Evolutionary conservation across 2,329 filamentous ascomycete species (phyloP), one percentile per base, ranked within the genome.

Genomic region (Scedosporium dehoogii): DNA sequence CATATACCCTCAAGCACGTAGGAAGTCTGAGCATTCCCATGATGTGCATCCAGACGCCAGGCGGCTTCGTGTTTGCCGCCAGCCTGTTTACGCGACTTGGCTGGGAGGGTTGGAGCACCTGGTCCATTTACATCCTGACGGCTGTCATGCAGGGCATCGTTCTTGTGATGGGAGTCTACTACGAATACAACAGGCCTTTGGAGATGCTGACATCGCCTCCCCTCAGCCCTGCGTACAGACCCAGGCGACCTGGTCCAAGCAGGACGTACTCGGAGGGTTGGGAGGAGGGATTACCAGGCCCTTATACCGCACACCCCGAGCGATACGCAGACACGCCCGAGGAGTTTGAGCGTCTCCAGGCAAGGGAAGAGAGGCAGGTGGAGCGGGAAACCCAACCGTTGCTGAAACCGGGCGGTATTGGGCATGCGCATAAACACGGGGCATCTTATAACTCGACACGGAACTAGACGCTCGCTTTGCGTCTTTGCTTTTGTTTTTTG

Each of bases 1-100:
- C 94, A 0, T 96, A 90, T 76, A 83, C 80, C 60, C 79, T 97
- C 63, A 89, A 93, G 71, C 88, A 92, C 69, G 89, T 96, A 1
- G 92, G 92, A 62, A 96, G 92, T 72, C 77, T 99, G 68, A 96
- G 91, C 70, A 94, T 99, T 63, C 88, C 91, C 4, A 97, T 97
- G 89, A 97, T 99, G 92, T 89, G 90, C 72, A 96, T 99, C 41
- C 94, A 99, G 74, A 97, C 93, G 0, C 94, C 94, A 0, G 94
- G 94, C 0, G 92, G 91, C 64, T 87, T 96, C 68, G 77, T 99
- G 6, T 97, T 96, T 76, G 92, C 93, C 0, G 87, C 83, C 12
- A 97, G 92, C 72, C 77, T 99, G 53, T 91, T 88, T 59, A 85
- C 84, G 6, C 84, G 94, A 56, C 81, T 97, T 21, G 94, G 94